These are phyloP conservation scores for Arthrobotrys sinensis DNA, from an alignment of 2,329 filamentous ascomycete genomes.

Conservation along the genomic window DNA sequence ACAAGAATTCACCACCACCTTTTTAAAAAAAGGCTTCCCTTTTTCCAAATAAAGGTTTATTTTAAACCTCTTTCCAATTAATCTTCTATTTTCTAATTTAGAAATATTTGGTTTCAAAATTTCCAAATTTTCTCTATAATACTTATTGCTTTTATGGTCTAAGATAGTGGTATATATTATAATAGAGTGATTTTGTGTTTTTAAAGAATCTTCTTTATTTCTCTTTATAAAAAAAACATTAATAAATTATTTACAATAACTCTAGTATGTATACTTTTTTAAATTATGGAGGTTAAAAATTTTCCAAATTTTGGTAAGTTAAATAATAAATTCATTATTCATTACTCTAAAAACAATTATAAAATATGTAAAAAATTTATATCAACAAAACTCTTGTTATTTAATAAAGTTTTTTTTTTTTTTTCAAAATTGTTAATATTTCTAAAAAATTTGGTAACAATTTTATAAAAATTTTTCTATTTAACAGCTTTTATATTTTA, in stretches of 20 bases:
- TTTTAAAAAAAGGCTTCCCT: not conserved
- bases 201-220: not conserved
- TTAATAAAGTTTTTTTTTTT: not conserved
- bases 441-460: not conserved
- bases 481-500: constrained; percentile 4
- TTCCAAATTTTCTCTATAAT: not conserved
- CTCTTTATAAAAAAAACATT: constrained; percentile 1
- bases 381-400: not conserved
- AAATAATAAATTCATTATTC: not conserved
- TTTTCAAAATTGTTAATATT: constrained; percentile 7
- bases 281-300: not conserved
- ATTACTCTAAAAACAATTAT: not conserved
- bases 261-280: not conserved
- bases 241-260: constrained; percentile 4
- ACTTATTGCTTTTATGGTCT: not conserved
- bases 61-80: not conserved
- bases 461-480: not conserved
- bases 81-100: too few species aligned
- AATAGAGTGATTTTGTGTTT: not conserved
- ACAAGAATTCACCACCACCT: not conserved
- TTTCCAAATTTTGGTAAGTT: not conserved
- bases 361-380: not conserved
- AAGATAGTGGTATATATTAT: not conserved
- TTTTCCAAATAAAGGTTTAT: constrained; percentile 16
- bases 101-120: too few species aligned